phyloP scores from a whole-genome alignment of 2,329 filamentous ascomycete genomes.

The Fusarium dimerum region DNA sequence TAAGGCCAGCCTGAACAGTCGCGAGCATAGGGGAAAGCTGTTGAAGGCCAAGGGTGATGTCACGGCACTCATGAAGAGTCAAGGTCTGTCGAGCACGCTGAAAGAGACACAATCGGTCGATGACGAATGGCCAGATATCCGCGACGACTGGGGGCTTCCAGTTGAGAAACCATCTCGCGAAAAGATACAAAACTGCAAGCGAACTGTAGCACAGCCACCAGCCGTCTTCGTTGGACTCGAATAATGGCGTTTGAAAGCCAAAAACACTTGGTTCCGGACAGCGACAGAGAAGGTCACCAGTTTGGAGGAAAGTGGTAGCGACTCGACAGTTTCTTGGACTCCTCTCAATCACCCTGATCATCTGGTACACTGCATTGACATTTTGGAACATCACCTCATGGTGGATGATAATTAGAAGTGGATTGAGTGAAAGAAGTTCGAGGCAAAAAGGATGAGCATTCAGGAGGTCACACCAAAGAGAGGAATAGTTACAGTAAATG shows the following conservation, averaged over 20 bases:
- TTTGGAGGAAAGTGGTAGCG: too few species aligned
- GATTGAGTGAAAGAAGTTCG: too few species aligned
- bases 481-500: too few species aligned
- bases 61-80: slow-evolving; percentile 12
- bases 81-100: slow-evolving; percentile 25
- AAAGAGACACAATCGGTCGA: slow-evolving; percentile 13
- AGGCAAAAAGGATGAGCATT: too few species aligned
- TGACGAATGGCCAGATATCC: slow-evolving; percentile 13
- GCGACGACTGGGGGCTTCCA: slow-evolving; percentile 14
- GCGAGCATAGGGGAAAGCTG: slow-evolving; percentile 2
- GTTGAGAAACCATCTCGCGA: background rate
- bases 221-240: background rate
- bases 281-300: background rate
- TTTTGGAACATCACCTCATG: too few species aligned
- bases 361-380: too few species aligned
- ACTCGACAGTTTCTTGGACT: too few species aligned
- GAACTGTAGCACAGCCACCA: background rate
- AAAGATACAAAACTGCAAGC: slow-evolving; percentile 4
- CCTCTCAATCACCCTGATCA: too few species aligned
- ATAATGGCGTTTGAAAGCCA: background rate
- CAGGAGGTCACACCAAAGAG: too few species aligned
- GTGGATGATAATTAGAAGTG: too few species aligned
- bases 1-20: slow-evolving; percentile 1
- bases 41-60: background rate
- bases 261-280: background rate